Conservation (phyloP, 192 early-diverging fungal genomes). For the Linnemannia zychae region DNA sequence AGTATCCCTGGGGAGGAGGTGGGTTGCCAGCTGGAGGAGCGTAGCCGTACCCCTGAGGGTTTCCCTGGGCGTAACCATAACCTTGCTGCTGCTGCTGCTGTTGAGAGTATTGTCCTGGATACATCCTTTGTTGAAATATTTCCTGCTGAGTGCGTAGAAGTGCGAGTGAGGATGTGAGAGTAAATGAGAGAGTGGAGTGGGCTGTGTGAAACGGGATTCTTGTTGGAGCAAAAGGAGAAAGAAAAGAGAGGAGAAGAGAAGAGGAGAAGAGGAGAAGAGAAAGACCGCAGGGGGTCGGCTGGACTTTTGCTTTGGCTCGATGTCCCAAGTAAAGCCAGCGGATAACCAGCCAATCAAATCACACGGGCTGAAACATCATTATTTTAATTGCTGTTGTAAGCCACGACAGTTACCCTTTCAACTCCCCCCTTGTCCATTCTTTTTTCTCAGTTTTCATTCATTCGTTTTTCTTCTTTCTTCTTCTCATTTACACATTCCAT, state of each 20-base stretch:
- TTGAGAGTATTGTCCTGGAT: conserved; percentile 25
- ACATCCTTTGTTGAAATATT: conserved; percentile 20
- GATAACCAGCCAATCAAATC: not conserved
- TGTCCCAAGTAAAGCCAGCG: not conserved
- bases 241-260: not conserved
- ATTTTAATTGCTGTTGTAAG: not conserved
- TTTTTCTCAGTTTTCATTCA: not conserved
- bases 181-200: too few species aligned
- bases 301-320: not conserved
- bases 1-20: conserved; percentile 3
- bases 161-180: not conserved
- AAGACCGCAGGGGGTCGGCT: not conserved
- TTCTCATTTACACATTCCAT: not conserved
- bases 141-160: not conserved
- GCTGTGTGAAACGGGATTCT: too few species aligned
- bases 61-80: not conserved
- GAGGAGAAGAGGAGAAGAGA: not conserved
- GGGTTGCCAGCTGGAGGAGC: conserved; percentile 16
- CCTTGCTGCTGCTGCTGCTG: conserved; percentile 16
- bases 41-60: conserved; percentile 7
- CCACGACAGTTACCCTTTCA: not conserved
- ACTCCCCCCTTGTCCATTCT: not conserved
- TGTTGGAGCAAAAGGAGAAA: not conserved
- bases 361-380: not conserved
- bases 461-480: not conserved